phyloP scores from a whole-genome alignment of 768 basidiomycete genomes.

The Leccinum ochraceum region DNA sequence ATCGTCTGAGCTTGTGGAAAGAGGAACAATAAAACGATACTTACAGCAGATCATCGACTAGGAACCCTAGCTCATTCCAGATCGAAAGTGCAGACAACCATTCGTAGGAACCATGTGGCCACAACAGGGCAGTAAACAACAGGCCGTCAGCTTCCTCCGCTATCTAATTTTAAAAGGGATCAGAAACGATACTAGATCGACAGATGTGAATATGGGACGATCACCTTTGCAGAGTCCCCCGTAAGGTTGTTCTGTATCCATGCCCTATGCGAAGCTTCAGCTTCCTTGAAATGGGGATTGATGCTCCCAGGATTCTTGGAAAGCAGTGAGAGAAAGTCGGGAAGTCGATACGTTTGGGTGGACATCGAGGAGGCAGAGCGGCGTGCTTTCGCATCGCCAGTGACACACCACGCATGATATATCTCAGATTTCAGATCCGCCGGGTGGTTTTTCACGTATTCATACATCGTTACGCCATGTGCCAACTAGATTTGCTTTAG shows the following conservation, averaged over 20 bases:
- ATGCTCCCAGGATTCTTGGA: background rate
- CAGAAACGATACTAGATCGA: background rate
- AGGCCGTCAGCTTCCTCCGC: background rate
- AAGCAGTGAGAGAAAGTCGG: background rate
- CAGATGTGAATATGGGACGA: background rate
- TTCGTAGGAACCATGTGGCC: background rate
- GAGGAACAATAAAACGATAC: background rate
- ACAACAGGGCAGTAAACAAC: background rate
- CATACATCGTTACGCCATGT: too few relatives aligned
- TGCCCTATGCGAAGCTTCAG: background rate
- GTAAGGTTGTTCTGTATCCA: background rate
- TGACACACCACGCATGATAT: background rate
- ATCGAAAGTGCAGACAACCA: background rate
- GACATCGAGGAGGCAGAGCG: background rate
- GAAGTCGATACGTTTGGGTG: background rate
- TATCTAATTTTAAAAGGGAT: background rate
- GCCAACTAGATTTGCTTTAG: too few relatives aligned
- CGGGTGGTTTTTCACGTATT: too few relatives aligned
- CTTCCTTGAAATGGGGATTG: background rate
- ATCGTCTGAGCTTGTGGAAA: background rate
- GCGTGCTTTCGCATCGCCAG: background rate
- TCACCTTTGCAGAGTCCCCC: background rate
- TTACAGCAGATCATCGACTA: background rate
- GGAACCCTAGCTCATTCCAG: background rate
- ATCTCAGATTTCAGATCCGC: background rate